Conservation (phyloP, 495 filamentous ascomycete genomes). For the Annulohypoxylon maeteangense region DNA sequence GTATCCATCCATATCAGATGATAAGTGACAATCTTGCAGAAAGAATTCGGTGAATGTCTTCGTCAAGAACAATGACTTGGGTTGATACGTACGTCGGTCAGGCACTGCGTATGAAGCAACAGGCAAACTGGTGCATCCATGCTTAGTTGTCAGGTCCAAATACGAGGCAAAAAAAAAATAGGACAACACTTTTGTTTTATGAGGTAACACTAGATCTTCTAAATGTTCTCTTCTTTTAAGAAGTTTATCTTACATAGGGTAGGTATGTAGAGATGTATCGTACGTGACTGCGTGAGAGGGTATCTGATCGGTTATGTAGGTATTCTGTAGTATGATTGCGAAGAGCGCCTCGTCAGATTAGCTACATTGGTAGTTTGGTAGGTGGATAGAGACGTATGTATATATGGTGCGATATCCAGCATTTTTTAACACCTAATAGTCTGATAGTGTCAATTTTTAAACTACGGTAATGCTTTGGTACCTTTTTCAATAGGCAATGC, state of each 20-base stretch:
- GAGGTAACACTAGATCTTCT: constrained; percentile 21
- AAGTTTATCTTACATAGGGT: constrained; percentile 11
- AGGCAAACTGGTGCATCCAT: constrained; percentile 35
- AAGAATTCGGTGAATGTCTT: constrained; percentile 38
- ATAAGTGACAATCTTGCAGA: constrained; percentile 29
- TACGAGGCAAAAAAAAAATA: constrained; percentile 44
- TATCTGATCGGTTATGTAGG: neutral
- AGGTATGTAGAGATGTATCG: too few relatives aligned
- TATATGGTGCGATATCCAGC: neutral
- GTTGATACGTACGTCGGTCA: constrained; percentile 27
- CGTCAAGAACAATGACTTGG: constrained; percentile 16
- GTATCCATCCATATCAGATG: constrained; percentile 31
- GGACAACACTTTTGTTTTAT: constrained; percentile 5
- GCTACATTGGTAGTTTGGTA: neutral
- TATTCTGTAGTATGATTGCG: constrained; percentile 4
- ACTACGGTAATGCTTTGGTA: constrained; percentile 1
- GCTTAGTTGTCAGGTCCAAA: constrained; percentile 38
- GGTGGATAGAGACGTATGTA: neutral
- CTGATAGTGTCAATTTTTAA: neutral
- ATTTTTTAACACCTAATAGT: neutral
- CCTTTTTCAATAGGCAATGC: constrained; percentile 17
- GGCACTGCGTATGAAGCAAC: constrained; percentile 19
- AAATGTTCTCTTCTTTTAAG: constrained; percentile 12
- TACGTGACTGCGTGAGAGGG: too few relatives aligned
- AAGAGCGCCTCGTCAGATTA: constrained; percentile 34